phyloP scores from a whole-genome alignment of 805 yeast species.

The Cyberlindnera maritima region DNA sequence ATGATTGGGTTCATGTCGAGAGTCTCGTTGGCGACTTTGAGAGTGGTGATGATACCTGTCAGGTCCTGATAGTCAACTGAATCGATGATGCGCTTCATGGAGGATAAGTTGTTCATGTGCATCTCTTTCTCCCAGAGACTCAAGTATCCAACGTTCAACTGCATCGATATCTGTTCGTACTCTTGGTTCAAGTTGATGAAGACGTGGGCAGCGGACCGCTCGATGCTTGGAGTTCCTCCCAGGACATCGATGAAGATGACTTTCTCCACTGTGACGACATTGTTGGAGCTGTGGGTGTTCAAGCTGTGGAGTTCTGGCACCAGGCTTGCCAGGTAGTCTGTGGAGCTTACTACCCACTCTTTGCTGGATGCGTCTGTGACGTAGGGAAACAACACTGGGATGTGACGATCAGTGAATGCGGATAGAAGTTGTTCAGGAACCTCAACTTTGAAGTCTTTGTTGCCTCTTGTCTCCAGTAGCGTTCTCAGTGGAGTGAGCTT shows the following conservation, averaged over 20 bases:
- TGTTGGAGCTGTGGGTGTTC: slow-evolving; percentile 16
- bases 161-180: slow-evolving; percentile 59
- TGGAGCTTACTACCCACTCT: slow-evolving; percentile 38
- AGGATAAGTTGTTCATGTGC: slow-evolving; percentile 65
- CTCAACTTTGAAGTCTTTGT: slow-evolving; percentile 5
- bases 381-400: slow-evolving; percentile 60
- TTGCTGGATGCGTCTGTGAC: slow-evolving; percentile 55
- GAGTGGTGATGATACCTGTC: slow-evolving; percentile 87
- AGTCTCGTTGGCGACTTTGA: slow-evolving; percentile 59
- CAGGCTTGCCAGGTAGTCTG: slow-evolving; percentile 36
- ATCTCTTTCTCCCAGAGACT: slow-evolving; percentile 41
- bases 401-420: slow-evolving; percentile 11
- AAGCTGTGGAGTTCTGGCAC: slow-evolving; percentile 24
- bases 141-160: slow-evolving; percentile 57
- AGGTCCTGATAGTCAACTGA: slow-evolving; percentile 44
- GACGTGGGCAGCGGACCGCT: slow-evolving; percentile 82
- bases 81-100: slow-evolving; percentile 57
- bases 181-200: slow-evolving; percentile 85
- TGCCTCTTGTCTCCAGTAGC: slow-evolving; percentile 3
- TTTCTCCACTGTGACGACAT: slow-evolving; percentile 63
- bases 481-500: slow-evolving; percentile 22
- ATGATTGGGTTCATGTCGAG: slow-evolving; percentile 72
- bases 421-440: slow-evolving; percentile 9
- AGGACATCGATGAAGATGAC: slow-evolving; percentile 70
- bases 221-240: slow-evolving; percentile 92